phyloP scores from a whole-genome alignment of 2,329 filamentous ascomycete genomes.

The Cladophialophora exuberans region DNA sequence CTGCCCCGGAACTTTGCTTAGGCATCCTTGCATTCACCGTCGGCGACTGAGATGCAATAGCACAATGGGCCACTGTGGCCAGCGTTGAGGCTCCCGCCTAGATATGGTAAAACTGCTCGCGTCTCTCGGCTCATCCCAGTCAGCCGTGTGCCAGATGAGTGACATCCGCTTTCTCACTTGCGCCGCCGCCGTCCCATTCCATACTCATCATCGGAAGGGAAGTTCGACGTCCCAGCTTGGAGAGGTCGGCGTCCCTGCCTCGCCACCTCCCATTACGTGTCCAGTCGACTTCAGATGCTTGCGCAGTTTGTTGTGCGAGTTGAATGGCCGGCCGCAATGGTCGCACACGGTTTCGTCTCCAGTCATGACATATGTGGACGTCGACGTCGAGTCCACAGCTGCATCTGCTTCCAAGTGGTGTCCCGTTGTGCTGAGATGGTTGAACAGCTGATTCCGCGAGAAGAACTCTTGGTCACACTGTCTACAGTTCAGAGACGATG shows the following conservation, averaged over 20 bases:
- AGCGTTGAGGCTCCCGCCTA: too few relatives aligned
- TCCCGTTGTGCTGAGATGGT: background rate
- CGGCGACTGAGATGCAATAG: too few relatives aligned
- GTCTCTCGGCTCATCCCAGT: too few relatives aligned
- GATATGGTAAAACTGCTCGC: too few relatives aligned
- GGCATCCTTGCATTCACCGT: too few relatives aligned
- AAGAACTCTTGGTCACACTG: background rate
- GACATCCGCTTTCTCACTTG: too few relatives aligned
- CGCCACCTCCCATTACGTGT: background rate
- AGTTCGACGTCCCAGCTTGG: background rate
- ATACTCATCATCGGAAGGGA: background rate
- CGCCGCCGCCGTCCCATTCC: too few relatives aligned
- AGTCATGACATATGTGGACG: background rate
- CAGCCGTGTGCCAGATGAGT: too few relatives aligned
- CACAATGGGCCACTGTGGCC: too few relatives aligned
- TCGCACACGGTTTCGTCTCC: background rate
- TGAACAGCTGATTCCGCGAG: background rate
- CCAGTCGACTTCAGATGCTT: background rate
- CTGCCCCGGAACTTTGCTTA: too few relatives aligned
- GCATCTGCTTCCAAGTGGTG: background rate
- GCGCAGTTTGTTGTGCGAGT: background rate
- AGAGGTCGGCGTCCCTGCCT: background rate
- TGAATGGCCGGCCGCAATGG: background rate
- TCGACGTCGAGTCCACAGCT: background rate
- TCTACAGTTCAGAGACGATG: background rate